Evolutionary conservation across 768 basidiomycete genomes (phyloP).

Genomic region (Naganishia randhawae): DNA sequence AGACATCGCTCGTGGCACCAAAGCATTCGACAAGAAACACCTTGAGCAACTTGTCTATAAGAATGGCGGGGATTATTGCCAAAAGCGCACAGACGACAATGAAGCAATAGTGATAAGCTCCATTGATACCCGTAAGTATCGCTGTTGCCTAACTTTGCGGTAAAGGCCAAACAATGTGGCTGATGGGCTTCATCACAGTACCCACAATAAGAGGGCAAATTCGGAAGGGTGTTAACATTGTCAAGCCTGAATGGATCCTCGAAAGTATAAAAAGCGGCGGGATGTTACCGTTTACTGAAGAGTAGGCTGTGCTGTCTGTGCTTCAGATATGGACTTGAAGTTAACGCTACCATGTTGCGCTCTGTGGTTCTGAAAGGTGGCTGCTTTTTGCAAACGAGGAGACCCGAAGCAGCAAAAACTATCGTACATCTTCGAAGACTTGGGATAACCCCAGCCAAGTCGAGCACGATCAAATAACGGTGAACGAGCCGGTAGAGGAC

Average conservation of each 20-base stretch:
- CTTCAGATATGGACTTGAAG: background rate
- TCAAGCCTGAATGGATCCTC: constrained; percentile 75
- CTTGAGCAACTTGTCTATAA: constrained; percentile 58
- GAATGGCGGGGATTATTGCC: constrained; percentile 51
- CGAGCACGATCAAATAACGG: constrained; percentile 17
- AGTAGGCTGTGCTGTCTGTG: constrained; percentile 52
- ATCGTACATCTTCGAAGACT: constrained; percentile 38
- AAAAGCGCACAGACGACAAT: constrained; percentile 28
- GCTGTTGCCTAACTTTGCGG: constrained; percentile 56
- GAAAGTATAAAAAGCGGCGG: constrained; percentile 67
- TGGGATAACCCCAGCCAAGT: constrained; percentile 32
- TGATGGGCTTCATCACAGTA: background rate
- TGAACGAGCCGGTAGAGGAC: constrained; percentile 41
- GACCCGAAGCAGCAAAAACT: constrained; percentile 38
- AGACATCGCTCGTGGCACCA: constrained; percentile 56
- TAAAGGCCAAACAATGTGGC: background rate
- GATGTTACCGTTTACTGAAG: constrained; percentile 63
- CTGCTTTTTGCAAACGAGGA: constrained; percentile 42
- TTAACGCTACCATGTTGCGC: background rate
- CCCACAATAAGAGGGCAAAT: constrained; percentile 70
- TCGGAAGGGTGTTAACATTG: constrained; percentile 61
- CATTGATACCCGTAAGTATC: constrained; percentile 12
- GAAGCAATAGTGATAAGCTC: constrained; percentile 14
- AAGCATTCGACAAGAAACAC: constrained; percentile 67
- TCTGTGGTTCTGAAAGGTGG: constrained; percentile 31